phyloP scores from a whole-genome alignment of 371 early-diverging fungal genomes.

The Cladochytrium tenue region DNA sequence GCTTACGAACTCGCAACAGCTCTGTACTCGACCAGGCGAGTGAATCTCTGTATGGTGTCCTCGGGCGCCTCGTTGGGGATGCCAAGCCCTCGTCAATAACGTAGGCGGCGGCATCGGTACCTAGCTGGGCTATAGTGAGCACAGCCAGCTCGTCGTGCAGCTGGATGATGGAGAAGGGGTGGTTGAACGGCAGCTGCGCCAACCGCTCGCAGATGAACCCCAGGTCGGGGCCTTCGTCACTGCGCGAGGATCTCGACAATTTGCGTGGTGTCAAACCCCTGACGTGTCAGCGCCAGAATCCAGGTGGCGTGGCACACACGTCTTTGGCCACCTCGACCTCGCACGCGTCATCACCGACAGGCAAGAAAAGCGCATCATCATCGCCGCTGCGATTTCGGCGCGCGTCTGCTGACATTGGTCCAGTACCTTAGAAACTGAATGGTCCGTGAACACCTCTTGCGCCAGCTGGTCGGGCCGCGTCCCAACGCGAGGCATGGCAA shows the following conservation, averaged over 20 bases:
- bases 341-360: no score
- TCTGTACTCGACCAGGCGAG: conserved; percentile 46
- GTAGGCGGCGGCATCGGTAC: conserved; percentile 42
- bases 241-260: no score
- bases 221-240: conserved; percentile 26
- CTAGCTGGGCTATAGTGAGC: conserved; percentile 39
- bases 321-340: no score
- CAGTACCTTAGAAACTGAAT: no score
- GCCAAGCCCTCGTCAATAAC: conserved; percentile 44
- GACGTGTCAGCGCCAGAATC: no score
- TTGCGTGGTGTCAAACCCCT: no score
- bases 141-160: conserved; percentile 53
- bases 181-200: conserved; percentile 39
- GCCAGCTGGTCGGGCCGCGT: background rate
- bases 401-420: no score
- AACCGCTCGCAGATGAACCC: conserved; percentile 32
- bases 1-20: conserved; percentile 30
- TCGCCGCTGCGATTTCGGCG: no score
- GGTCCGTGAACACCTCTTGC: background rate
- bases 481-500: background rate
- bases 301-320: no score
- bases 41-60: conserved; percentile 39
- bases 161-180: conserved; percentile 42
- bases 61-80: conserved; percentile 47
- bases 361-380: no score